These are phyloP conservation scores for Saturnispora hagleri DNA, from an alignment of 805 yeast genomes.

Conservation along the genomic window DNA sequence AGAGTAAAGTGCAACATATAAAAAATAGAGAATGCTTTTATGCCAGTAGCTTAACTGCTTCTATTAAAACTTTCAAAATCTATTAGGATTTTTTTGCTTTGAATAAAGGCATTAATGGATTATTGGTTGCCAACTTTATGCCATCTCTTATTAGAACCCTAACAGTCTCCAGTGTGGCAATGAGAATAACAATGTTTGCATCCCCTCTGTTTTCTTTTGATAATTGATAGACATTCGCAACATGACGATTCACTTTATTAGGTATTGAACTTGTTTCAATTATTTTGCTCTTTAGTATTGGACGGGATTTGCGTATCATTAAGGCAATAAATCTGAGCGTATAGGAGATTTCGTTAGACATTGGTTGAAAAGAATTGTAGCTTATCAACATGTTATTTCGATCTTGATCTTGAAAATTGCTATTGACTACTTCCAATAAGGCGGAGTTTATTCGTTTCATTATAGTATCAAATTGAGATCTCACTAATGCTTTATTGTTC, in stretches of 20 bases:
- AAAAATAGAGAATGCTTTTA: no score
- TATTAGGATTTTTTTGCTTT: neutral
- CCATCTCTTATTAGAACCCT: conserved; percentile 18
- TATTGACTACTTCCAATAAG: conserved; percentile 36
- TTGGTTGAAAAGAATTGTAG: conserved; percentile 14
- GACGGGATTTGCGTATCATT: conserved; percentile 31
- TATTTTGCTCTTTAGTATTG: conserved; percentile 25
- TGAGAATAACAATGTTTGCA: conserved; percentile 23
- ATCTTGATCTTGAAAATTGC: conserved; percentile 33
- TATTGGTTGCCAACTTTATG: conserved; percentile 5
- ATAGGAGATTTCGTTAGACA: conserved; percentile 49
- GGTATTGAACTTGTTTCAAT: conserved; percentile 28
- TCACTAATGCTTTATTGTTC: conserved; percentile 51
- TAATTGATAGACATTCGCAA: conserved; percentile 30
- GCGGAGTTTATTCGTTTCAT: conserved; percentile 52
- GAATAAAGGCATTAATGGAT: neutral
- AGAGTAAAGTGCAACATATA: no score
- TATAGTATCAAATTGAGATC: conserved; percentile 55
- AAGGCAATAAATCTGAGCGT: conserved; percentile 35
- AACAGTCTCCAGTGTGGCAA: conserved; percentile 27
- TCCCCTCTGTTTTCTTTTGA: conserved; percentile 34
- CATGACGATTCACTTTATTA: conserved; percentile 27
- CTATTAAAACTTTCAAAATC: no score
- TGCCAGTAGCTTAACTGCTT: neutral
- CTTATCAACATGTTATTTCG: conserved; percentile 34